Evolutionary conservation across 768 basidiomycete species (phyloP).

Genomic region (Amanita thiersii): DNA sequence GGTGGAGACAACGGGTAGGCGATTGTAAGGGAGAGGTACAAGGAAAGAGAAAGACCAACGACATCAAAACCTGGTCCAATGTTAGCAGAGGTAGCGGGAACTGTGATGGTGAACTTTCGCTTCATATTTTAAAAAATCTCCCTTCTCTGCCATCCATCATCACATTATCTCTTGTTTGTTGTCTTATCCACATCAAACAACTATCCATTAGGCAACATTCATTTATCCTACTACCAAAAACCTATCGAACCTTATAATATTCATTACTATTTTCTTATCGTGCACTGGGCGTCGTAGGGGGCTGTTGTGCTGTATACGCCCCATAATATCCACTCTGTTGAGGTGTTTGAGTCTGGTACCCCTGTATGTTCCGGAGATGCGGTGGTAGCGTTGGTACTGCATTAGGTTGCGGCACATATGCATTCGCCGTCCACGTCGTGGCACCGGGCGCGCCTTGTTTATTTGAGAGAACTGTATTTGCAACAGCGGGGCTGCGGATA

Average conservation of each 20-base stretch:
- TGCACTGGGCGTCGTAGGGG: slow-evolving; percentile 17
- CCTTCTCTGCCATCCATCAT: too few species aligned
- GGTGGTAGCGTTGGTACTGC: slow-evolving; percentile 22
- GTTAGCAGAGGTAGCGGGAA: slow-evolving; percentile 98
- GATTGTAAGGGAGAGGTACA: slow-evolving; percentile 73
- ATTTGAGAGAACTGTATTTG: slow-evolving; percentile 18
- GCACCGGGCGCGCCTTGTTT: slow-evolving; percentile 3
- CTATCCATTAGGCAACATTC: slow-evolving; percentile 2
- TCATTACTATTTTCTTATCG: slow-evolving; percentile 3
- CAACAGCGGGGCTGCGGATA: slow-evolving; percentile 16
- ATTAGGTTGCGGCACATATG: slow-evolving; percentile 9
- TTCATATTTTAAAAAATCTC: too few species aligned
- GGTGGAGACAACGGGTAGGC: slow-evolving; percentile 22
- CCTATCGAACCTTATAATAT: background rate
- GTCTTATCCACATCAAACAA: too few species aligned
- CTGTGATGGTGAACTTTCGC: slow-evolving; percentile 58
- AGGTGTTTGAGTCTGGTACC: slow-evolving; percentile 10
- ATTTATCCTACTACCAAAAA: slow-evolving; percentile 1
- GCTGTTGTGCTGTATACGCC: slow-evolving; percentile 10
- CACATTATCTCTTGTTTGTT: slow-evolving; percentile 1
- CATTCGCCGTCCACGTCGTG: slow-evolving; percentile 5
- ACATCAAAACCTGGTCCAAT: slow-evolving; percentile 99
- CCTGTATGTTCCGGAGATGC: slow-evolving; percentile 20
- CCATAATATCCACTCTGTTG: slow-evolving; percentile 18
- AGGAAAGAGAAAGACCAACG: slow-evolving; percentile 92